These are phyloP conservation scores for Sporobolomyces roseus DNA, from an alignment of 768 basidiomycete species.

Conservation along the genomic window DNA sequence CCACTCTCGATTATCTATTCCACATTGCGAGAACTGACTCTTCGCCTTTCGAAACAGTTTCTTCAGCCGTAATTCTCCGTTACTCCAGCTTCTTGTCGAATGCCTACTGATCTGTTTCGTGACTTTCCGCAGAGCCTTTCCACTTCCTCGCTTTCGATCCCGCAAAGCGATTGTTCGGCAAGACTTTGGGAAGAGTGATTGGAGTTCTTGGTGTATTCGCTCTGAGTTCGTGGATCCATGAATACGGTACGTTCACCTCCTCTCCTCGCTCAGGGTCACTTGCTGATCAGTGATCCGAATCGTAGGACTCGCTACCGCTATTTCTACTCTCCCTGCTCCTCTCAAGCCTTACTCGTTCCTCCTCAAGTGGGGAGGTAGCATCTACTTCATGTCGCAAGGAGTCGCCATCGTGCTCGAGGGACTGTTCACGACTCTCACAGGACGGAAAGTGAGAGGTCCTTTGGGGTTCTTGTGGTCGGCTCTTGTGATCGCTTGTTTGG, in stretches of 20 bases:
- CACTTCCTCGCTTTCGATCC: slow-evolving; percentile 34
- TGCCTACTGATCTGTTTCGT: not conserved
- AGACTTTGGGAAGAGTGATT: not conserved
- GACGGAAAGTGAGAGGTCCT: slow-evolving; percentile 6
- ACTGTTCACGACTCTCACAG: not conserved
- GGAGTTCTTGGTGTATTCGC: slow-evolving; percentile 26
- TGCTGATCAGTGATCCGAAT: no score
- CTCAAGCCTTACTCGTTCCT: slow-evolving; percentile 12
- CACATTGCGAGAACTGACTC: not conserved
- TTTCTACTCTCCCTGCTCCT: slow-evolving; percentile 15
- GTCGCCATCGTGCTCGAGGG: slow-evolving; percentile 34
- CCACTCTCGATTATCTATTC: not conserved
- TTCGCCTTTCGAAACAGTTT: not conserved
- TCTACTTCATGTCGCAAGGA: slow-evolving; percentile 37
- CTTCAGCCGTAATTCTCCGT: slow-evolving; percentile 2
- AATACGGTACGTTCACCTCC: slow-evolving; percentile 16
- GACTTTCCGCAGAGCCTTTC: slow-evolving; percentile 20
- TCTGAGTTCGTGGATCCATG: slow-evolving; percentile 27
- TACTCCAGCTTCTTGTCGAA: no score
- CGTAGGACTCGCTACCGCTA: slow-evolving; percentile 16
- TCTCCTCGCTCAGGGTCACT: not conserved
- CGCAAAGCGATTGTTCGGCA: slow-evolving; percentile 7
- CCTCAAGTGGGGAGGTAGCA: slow-evolving; percentile 22
- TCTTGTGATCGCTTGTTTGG: not conserved
- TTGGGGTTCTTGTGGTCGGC: slow-evolving; percentile 15